Base-by-base conservation (phyloP, 176 grass and related monocot genomes). In the Puya raimondii region DNA sequence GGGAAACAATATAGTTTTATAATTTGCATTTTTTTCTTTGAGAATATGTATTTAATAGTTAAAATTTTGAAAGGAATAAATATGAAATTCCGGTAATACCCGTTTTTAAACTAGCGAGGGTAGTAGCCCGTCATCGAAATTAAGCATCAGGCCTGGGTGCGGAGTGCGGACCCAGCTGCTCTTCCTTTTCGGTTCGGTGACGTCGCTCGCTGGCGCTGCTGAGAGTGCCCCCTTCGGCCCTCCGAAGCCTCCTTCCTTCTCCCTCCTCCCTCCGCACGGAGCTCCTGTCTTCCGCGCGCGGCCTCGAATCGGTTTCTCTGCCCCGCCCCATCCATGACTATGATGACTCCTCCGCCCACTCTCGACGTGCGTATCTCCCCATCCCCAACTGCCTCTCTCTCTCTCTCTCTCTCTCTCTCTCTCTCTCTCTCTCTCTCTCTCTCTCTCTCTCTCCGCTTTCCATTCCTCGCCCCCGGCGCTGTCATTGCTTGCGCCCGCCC, bases 321-420 rank as follows among this genome's bases (percentile, higher is more conserved):
- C 47, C 64, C 12, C 61, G 70, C 3, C 71, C 54, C 56, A 48
- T 49, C 65, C 70, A 85, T 96, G 88, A 96, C 92, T 74, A 89
- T 89, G 72, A 72, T 88, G 80, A 88, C 88, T 59, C 83, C 92
- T 48, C 85, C 85, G n/a, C 82, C 83, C 33, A 42, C 33, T 33
- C 76, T 80, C 70, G 88, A 82, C 80, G 92, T 96, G 91, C 68
- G 80, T 71, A 69, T 64, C 29, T 22, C 21, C 49, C 21, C 21
- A 27, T 27, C 59, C 14, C 18, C 20, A 42, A 12, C 18, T 20
- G 67, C 20, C 51, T 50, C 49, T 25, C 71, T n/a, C 27, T 49
- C 20, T 50, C 52, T 66, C 16, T 53, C 69, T 70, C 52, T 51
- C 68, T 67, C 65, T 64, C 48, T 57, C 48, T 49, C 3, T 12